A percentile compares a stretch with the other conserved stretches of the same genome.
Evolutionary conservation across 108 stramenopile species (phyloP).

Genomic region (Conticribra weissflogii): DNA sequence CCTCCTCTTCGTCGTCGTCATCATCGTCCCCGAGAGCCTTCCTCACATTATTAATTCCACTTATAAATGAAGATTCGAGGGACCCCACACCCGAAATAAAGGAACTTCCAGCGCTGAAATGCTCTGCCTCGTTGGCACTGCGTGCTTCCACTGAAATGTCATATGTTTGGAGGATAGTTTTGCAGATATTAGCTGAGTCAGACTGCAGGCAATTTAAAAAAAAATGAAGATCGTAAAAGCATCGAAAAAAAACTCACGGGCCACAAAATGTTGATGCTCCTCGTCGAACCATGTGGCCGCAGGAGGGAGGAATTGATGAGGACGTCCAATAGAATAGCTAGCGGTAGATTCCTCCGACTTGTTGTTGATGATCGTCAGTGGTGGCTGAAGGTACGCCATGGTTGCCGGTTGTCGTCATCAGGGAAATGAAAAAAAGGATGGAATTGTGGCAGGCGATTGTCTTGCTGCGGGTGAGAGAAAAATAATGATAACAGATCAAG

Average conservation of each 20-base stretch:
- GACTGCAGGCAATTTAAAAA: too few relatives aligned
- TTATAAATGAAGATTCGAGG: constrained; percentile 10
- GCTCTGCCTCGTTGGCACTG: background rate
- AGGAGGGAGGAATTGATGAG: constrained; percentile 14
- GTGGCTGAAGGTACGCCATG: constrained; percentile 40
- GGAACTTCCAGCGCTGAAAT: background rate
- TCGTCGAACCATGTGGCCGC: constrained; percentile 51
- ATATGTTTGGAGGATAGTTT: background rate
- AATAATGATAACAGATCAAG: too few relatives aligned
- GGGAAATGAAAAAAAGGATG: too few relatives aligned
- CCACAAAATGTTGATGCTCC: constrained; percentile 42
- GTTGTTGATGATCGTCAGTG: constrained; percentile 35
- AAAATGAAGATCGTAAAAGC: too few relatives aligned
- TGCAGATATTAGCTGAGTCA: background rate
- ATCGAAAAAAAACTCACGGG: too few relatives aligned
- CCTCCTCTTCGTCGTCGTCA: background rate
- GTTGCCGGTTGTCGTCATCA: too few relatives aligned
- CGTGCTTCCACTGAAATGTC: background rate
- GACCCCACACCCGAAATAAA: constrained; percentile 1
- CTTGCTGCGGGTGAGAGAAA: too few relatives aligned
- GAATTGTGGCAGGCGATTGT: too few relatives aligned
- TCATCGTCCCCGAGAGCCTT: background rate
- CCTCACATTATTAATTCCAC: background rate
- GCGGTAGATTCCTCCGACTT: constrained; percentile 3
- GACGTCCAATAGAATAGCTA: background rate